Conservation (phyloP, 371 early-diverging fungal genomes). For the Apophysomyces elegans region DNA sequence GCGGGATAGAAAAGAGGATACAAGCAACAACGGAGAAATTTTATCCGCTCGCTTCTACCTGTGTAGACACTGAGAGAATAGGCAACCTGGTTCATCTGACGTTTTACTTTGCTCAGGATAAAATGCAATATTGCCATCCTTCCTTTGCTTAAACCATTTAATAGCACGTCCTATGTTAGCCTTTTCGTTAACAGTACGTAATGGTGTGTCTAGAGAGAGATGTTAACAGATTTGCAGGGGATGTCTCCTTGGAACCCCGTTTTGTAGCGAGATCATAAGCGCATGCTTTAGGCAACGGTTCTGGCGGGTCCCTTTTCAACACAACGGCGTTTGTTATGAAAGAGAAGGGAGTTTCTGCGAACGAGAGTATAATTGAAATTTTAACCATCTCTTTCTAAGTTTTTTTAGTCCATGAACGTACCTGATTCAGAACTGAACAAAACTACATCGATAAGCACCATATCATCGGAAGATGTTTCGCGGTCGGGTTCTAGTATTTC, state of each 20-base stretch:
- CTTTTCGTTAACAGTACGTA: too few relatives aligned
- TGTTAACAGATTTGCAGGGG: too few relatives aligned
- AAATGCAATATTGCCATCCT: too few relatives aligned
- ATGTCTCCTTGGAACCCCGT: not conserved
- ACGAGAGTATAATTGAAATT: not conserved
- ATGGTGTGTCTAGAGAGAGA: too few relatives aligned
- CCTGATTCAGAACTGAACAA: slow-evolving; percentile 7
- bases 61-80: too few relatives aligned
- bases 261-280: not conserved
- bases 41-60: too few relatives aligned
- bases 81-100: too few relatives aligned
- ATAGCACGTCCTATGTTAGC: too few relatives aligned
- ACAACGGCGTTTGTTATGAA: slow-evolving; percentile 10
- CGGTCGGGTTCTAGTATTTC: not conserved
- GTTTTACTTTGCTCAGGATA: too few relatives aligned
- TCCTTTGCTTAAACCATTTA: too few relatives aligned
- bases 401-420: not conserved
- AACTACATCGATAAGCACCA: slow-evolving; percentile 4
- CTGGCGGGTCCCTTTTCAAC: slow-evolving; percentile 11
- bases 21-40: too few relatives aligned
- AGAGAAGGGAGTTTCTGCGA: not conserved
- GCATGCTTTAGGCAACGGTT: not conserved
- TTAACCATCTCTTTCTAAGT: not conserved
- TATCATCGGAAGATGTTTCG: slow-evolving; percentile 1
- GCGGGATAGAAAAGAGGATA: too few relatives aligned